phyloP scores from a whole-genome alignment of 164 flowering plant genomes.

The Umbellularia californica region DNA sequence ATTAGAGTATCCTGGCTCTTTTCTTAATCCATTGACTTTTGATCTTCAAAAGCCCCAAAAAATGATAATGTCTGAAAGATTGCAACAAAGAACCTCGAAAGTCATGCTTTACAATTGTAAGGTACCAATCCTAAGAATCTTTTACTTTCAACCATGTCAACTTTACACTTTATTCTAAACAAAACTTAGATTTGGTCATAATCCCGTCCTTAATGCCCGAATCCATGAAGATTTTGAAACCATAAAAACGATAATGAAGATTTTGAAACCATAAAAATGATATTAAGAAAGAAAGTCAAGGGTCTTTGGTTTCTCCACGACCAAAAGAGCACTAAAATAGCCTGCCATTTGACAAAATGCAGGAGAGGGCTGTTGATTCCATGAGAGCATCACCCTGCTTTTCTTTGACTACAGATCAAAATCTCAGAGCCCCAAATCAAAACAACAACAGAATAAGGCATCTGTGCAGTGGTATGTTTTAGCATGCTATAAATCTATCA shows the following conservation, averaged over 20 bases:
- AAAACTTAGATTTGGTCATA: conserved; percentile 4
- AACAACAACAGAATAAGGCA: background rate
- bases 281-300: background rate
- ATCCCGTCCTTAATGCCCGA: conserved; percentile 6
- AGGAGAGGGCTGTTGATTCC: background rate
- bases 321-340: background rate
- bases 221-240: background rate
- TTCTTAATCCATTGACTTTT: conserved; percentile 4
- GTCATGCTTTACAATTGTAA: background rate
- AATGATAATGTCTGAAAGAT: background rate
- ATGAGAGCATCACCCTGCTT: background rate
- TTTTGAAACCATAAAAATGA: background rate
- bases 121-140: background rate
- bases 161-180: conserved; percentile 2
- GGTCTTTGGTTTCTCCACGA: background rate
- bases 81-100: background rate
- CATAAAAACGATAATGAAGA: background rate
- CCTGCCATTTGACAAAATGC: background rate
- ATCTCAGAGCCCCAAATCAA: background rate
- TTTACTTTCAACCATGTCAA: background rate
- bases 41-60: background rate
- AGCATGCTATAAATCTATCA: background rate
- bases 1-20: background rate
- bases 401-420: background rate
- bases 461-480: background rate